Percentiles rank a stretch among this genome's conserved stretches.
Conservation (phyloP, 331 rosid genomes). For the Pyrus hybrid region DNA sequence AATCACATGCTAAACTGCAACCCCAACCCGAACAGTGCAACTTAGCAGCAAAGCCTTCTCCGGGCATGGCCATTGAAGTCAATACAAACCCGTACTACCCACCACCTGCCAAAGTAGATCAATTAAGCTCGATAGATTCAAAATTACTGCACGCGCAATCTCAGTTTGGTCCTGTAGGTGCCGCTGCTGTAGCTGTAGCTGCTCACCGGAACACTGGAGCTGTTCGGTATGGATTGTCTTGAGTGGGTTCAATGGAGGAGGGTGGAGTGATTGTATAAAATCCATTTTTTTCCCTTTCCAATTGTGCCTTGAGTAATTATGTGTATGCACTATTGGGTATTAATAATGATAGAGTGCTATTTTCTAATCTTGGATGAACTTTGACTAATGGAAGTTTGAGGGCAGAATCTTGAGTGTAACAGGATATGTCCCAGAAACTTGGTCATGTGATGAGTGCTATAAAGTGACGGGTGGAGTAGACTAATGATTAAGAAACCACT, state of each 20-base stretch:
- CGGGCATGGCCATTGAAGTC: conserved; percentile 24
- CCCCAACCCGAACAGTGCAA: conserved; percentile 26
- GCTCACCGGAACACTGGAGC: conserved; percentile 51
- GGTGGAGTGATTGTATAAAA: background rate
- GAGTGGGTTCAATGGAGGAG: conserved; percentile 1
- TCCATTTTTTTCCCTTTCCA: background rate
- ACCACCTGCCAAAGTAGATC: conserved; percentile 32
- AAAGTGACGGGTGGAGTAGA: too few species aligned
- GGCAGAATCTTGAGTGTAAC: background rate
- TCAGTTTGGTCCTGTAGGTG: conserved; percentile 66
- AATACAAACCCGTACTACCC: conserved; percentile 45
- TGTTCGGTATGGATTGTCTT: conserved; percentile 38
- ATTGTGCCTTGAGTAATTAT: conserved; percentile 29
- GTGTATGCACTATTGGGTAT: conserved; percentile 26
- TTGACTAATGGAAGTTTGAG: background rate
- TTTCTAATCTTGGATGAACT: background rate
- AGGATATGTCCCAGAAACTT: too few species aligned
- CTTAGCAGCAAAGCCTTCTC: conserved; percentile 17
- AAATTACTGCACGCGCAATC: conserved; percentile 57
- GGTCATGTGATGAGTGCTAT: too few species aligned
- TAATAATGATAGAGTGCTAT: conserved; percentile 18
- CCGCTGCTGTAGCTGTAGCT: conserved; percentile 73
- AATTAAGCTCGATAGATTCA: conserved; percentile 33
- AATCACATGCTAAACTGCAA: conserved; percentile 39
- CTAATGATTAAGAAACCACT: too few species aligned